A percentile compares a stretch with the other conserved stretches of the same genome.
Evolutionary conservation across 73 alveolate species (phyloP).

Genomic region (Diophrys sp.): DNA sequence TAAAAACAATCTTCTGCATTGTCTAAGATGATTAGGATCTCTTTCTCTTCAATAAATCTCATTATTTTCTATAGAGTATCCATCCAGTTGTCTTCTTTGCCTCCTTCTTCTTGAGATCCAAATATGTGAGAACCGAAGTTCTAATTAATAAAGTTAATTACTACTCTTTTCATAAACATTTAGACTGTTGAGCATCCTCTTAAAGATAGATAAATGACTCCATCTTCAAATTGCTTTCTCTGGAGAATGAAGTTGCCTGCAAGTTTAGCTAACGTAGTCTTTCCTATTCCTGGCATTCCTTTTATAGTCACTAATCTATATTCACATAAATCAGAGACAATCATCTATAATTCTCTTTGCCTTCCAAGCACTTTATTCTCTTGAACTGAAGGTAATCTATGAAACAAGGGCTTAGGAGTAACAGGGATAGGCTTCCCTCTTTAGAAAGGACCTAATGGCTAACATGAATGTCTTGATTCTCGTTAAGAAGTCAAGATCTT

Average conservation of each 20-base stretch:
- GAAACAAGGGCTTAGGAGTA: neutral
- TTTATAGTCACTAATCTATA: conserved; percentile 48
- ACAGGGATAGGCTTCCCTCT: conserved; percentile 26
- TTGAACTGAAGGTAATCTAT: neutral
- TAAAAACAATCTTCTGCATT: conserved; percentile 54
- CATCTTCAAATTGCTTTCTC: conserved; percentile 37
- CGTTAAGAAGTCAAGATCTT: conserved; percentile 17
- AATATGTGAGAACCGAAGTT: neutral
- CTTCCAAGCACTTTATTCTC: conserved; percentile 58
- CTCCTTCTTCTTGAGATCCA: conserved; percentile 7
- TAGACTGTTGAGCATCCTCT: conserved; percentile 44
- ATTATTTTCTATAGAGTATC: conserved; percentile 9
- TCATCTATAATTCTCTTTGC: conserved; percentile 48
- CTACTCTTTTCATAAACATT: conserved; percentile 33
- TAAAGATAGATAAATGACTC: conserved; percentile 31
- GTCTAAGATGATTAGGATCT: conserved; percentile 43
- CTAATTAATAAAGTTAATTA: too few relatives aligned
- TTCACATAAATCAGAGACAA: conserved; percentile 7
- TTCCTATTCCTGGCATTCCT: conserved; percentile 73
- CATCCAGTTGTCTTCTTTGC: conserved; percentile 2
- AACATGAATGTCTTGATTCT: conserved; percentile 19
- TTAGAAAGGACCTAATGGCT: conserved; percentile 39
- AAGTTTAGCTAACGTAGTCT: conserved; percentile 41
- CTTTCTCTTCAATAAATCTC: conserved; percentile 26
- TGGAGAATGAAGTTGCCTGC: conserved; percentile 32